A percentile compares a stretch with the other conserved stretches of the same genome.
These are phyloP conservation scores for Fomitiporia mediterranea DNA, from an alignment of 1,284 basidiomycete genomes.

Conservation along the genomic window DNA sequence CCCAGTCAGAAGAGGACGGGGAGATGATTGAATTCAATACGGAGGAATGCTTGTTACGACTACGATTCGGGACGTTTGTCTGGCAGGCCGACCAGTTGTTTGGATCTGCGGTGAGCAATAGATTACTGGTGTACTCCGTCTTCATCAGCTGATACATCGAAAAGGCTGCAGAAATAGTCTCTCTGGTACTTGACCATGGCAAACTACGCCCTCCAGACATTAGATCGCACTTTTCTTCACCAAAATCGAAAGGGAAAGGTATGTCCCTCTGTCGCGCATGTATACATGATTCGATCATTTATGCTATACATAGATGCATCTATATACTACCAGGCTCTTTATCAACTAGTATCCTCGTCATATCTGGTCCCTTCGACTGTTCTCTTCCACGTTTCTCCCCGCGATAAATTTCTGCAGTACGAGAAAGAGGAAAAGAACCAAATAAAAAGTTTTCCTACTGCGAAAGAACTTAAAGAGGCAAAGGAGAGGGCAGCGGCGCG, in stretches of 20 bases:
- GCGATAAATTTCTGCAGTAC: conserved; percentile 70
- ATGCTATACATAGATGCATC: conserved; percentile 38
- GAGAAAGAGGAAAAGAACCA: conserved; percentile 70
- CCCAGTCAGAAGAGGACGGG: conserved; percentile 65
- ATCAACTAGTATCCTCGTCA: conserved; percentile 57
- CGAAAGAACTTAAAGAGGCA: conserved; percentile 66
- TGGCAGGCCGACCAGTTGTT: conserved; percentile 67
- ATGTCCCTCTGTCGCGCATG: neutral
- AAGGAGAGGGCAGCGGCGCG: conserved; percentile 59
- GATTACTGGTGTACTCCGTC: neutral
- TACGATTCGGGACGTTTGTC: conserved; percentile 79
- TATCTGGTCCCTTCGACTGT: conserved; percentile 73
- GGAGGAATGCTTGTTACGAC: conserved; percentile 72
- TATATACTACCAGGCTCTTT: conserved; percentile 53
- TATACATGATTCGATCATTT: neutral
- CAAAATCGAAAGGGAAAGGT: conserved; percentile 55
- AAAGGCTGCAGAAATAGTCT: conserved; percentile 75
- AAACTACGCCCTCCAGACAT: conserved; percentile 79
- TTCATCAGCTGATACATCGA: neutral
- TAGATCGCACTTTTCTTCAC: conserved; percentile 46
- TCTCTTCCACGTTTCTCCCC: conserved; percentile 67
- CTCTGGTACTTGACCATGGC: conserved; percentile 77
- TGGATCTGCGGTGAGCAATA: conserved; percentile 57
- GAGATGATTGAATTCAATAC: conserved; percentile 78
- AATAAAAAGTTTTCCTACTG: conserved; percentile 67